Evolutionary conservation across 2,329 filamentous ascomycete species (phyloP).

Genomic region (Verticillium albo-atrum): DNA sequence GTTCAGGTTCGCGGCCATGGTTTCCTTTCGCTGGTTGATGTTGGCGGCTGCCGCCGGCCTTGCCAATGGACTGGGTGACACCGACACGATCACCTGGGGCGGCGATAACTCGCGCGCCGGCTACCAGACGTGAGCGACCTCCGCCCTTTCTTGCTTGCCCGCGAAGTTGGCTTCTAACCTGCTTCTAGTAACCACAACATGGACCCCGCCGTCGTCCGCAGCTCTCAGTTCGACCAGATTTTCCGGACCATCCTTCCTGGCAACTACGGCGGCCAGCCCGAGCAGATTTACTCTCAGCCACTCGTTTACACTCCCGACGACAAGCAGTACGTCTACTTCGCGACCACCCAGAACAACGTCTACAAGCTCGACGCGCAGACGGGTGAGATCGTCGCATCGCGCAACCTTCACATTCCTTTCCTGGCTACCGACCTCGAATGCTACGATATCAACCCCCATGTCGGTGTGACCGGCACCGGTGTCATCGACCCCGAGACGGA

Average conservation of each 20-base stretch:
- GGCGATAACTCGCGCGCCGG: conserved; percentile 50
- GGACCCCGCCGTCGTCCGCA: conserved; percentile 54
- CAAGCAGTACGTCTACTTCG: conserved; percentile 49
- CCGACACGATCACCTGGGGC: conserved; percentile 56
- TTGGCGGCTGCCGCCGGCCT: conserved; percentile 26
- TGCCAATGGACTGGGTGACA: conserved; percentile 31
- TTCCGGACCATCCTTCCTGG: conserved; percentile 49
- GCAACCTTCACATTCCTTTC: conserved; percentile 46
- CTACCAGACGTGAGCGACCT: conserved; percentile 42
- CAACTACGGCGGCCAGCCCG: conserved; percentile 40
- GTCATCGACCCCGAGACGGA: conserved; percentile 40
- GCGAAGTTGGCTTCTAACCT: not conserved
- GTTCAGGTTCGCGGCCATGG: conserved; percentile 6
- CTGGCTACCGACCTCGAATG: conserved; percentile 43
- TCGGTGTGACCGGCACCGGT: conserved; percentile 41
- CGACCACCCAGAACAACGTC: conserved; percentile 54
- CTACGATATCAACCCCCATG: conserved; percentile 41
- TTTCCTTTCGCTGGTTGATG: conserved; percentile 14
- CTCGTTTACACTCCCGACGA: conserved; percentile 43
- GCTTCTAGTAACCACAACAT: conserved; percentile 51
- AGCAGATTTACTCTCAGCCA: conserved; percentile 50
- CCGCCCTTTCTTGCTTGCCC: not conserved
- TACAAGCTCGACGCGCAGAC: conserved; percentile 53
- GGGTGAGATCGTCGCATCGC: conserved; percentile 41
- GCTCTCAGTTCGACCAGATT: conserved; percentile 49